Conservation (phyloP, 2,329 filamentous ascomycete genomes). For the Elsinoe ampelina region DNA sequence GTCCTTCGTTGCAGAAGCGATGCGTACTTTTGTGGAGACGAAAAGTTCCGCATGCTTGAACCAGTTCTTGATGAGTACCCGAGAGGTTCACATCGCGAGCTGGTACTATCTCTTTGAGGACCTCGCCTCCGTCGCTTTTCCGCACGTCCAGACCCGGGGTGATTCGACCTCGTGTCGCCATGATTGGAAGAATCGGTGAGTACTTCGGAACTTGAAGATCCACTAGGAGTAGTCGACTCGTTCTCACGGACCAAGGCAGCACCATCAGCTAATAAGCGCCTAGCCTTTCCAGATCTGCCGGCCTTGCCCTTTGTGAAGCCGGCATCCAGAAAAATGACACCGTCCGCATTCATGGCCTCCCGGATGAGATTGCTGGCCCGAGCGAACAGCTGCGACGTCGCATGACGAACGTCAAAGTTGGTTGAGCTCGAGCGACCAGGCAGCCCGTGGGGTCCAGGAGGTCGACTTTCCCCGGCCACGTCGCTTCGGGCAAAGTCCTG, state of each 20-base stretch:
- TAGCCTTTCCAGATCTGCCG: background rate
- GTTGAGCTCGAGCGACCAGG: background rate
- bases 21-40: slow-evolving; percentile 9
- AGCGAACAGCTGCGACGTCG: slow-evolving; percentile 29
- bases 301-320: slow-evolving; percentile 15
- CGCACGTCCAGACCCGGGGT: background rate
- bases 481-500: background rate
- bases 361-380: slow-evolving; percentile 40
- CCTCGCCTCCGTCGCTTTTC: background rate
- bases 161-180: background rate
- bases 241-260: no score
- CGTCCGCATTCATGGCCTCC: slow-evolving; percentile 38
- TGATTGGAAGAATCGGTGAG: background rate
- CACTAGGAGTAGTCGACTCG: background rate
- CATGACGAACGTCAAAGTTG: slow-evolving; percentile 13
- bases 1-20: slow-evolving; percentile 14
- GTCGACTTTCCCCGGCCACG: no score
- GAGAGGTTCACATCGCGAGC: slow-evolving; percentile 9
- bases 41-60: slow-evolving; percentile 16
- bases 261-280: background rate
- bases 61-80: slow-evolving; percentile 16
- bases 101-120: background rate
- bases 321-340: slow-evolving; percentile 34
- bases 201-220: background rate
- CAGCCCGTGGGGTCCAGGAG: no score